These are phyloP conservation scores for Caryocar brasiliense DNA, from an alignment of 441 rosid species.

Conservation along the genomic window DNA sequence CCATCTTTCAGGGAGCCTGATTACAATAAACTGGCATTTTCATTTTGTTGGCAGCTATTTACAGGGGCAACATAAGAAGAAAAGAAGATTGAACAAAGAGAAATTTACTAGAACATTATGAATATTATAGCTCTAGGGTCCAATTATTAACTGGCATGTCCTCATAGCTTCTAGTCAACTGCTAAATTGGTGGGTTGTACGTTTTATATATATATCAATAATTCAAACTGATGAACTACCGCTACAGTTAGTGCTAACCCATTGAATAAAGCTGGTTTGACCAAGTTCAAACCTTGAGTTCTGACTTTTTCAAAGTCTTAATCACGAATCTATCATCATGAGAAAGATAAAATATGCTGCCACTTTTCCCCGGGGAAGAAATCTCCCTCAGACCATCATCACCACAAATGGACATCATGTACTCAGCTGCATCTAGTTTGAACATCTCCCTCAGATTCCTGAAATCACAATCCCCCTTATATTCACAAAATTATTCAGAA, in stretches of 20 bases:
- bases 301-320: conserved; percentile 73
- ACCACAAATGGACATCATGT: conserved; percentile 99
- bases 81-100: no score
- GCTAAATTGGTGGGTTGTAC: no score
- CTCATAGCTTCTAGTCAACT: no score
- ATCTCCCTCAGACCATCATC: conserved; percentile 80
- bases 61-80: no score
- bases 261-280: not conserved
- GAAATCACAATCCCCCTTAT: conserved; percentile 12
- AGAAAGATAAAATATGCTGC: conserved; percentile 89
- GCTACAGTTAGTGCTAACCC: no score
- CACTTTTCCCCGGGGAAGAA: conserved; percentile 93
- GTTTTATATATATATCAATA: no score
- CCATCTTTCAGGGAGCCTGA: not conserved
- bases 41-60: no score
- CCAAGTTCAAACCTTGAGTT: conserved; percentile 61
- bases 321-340: conserved; percentile 88
- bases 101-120: no score
- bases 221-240: no score
- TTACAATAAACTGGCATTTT: not conserved
- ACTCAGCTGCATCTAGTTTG: conserved; percentile 94
- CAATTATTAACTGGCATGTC: no score
- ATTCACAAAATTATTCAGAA: not conserved
- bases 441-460: conserved; percentile 97
- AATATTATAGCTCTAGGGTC: no score